Base-by-base conservation (phyloP, 1,139 yeast genomes). In the Sugiyamaella paludigena region DNA sequence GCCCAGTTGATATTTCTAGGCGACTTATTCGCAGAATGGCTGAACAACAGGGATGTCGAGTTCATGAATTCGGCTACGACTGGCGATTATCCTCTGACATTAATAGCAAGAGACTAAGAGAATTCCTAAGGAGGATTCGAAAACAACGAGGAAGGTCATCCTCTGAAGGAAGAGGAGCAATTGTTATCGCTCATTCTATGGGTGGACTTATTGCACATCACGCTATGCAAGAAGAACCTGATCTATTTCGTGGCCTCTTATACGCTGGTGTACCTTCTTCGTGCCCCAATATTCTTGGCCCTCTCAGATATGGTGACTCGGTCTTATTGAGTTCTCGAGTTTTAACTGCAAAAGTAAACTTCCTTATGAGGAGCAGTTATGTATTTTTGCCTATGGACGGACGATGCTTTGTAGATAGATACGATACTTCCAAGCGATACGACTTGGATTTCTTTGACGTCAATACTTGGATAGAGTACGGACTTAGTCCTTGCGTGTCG, bases 181-280 rank as follows among this genome's bases (percentile, higher is more conserved):
- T 83, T 27, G 81, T 89, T 0, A 80, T 89, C 49, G 94, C 94
- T 0, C 97, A 89, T 66, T 87, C 96, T 0, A 88, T 89, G 96
- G 97, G 97, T 45, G 97, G 97, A 0, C 63, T 89, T 19, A 76
- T 89, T 16, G 81, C 95, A 0, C 96, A 87, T 60, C 84, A 84
- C 49, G 86, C 87, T 0, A 71, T 89, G 74, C 86, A 84, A 50
- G 70, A 71, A 41, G 77, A 81, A 49, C 91, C 96, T 0, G 71
- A 76, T 9, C 66, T 87, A 38, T 78, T 89, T 60, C 72, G 92
- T 52, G 91, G 92, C 0, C 60, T 89, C 1, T 65, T 89, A 2
- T 89, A 87, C 60, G 94, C 81, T 1, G 97, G 97, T 1, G 79
- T 81, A 0, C 97, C 97, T 1, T 74, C 83, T 32, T 88, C 87